Conservation (phyloP, 805 yeast genomes). For the Lachancea cidri region DNA sequence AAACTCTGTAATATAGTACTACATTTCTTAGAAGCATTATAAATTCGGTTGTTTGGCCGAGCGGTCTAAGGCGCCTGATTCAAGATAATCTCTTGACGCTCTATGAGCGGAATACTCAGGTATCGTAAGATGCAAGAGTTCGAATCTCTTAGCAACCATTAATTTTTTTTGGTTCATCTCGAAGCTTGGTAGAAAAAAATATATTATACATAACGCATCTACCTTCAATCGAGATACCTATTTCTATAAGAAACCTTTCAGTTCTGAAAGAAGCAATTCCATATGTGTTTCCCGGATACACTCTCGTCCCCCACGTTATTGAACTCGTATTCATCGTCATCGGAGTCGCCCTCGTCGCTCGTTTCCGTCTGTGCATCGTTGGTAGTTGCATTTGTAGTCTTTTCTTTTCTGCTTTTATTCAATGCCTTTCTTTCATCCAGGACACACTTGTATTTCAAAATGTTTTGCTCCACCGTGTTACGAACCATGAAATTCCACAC, state of each 20-base stretch:
- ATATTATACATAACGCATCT: too few relatives aligned
- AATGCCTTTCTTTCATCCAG: constrained; percentile 20
- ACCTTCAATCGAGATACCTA: too few relatives aligned
- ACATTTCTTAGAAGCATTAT: background rate
- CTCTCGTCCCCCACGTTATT: constrained; percentile 25
- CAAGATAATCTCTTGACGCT: constrained; percentile 16
- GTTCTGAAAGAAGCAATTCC: constrained; percentile 28
- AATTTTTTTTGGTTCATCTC: too few relatives aligned
- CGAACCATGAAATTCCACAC: constrained; percentile 90
- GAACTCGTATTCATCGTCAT: constrained; percentile 23
- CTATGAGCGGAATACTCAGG: constrained; percentile 21
- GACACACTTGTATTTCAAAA: constrained; percentile 40
- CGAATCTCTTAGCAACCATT: constrained; percentile 28
- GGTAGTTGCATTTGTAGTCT: constrained; percentile 3
- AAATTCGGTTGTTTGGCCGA: constrained; percentile 26
- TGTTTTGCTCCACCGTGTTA: constrained; percentile 85
- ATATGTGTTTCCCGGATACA: constrained; percentile 27
- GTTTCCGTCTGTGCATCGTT: constrained; percentile 1
- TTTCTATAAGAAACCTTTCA: too few relatives aligned
- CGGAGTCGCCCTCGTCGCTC: constrained; percentile 11
- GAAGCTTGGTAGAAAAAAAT: too few relatives aligned
- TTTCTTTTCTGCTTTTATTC: constrained; percentile 1
- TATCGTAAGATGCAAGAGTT: constrained; percentile 29
- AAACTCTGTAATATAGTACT: too few relatives aligned
- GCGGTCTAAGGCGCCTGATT: constrained; percentile 30